These are phyloP conservation scores for Plantago lanceolata DNA, from an alignment of 305 asterid species.

Conservation along the genomic window DNA sequence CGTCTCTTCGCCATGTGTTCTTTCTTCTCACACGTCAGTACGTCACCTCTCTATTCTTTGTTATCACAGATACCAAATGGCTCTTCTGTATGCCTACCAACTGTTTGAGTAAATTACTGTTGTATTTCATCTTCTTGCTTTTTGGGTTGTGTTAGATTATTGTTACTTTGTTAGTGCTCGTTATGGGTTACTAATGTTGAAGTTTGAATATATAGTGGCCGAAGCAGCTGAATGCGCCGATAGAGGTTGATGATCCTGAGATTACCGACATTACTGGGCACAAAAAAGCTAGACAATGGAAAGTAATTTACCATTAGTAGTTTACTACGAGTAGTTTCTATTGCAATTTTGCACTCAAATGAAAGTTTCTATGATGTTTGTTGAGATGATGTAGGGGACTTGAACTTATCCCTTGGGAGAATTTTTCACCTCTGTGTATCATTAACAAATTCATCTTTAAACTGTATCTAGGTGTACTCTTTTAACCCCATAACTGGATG, in stretches of 20 bases:
- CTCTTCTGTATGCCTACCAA: slow-evolving; percentile 10
- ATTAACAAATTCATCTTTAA: too few relatives aligned
- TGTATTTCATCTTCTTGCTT: background rate
- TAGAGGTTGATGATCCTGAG: slow-evolving; percentile 85
- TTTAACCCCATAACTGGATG: too few relatives aligned
- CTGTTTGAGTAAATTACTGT: slow-evolving; percentile 2
- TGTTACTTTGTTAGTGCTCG: background rate
- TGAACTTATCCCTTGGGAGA: slow-evolving; percentile 87
- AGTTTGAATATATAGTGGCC: slow-evolving; percentile 63
- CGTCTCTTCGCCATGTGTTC: too few relatives aligned
- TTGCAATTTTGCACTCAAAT: background rate
- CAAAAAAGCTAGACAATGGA: slow-evolving; percentile 89
- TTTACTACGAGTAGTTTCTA: too few relatives aligned
- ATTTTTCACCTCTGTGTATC: slow-evolving; percentile 73
- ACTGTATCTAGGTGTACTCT: too few relatives aligned
- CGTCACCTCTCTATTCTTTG: too few relatives aligned
- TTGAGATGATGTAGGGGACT: slow-evolving; percentile 58
- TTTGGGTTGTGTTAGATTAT: too few relatives aligned
- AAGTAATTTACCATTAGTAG: slow-evolving; percentile 35
- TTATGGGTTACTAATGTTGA: slow-evolving; percentile 5
- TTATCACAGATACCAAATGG: too few relatives aligned
- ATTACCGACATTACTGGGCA: slow-evolving; percentile 84
- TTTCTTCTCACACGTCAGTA: too few relatives aligned
- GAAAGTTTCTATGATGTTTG: background rate
- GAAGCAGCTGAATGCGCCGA: slow-evolving; percentile 76